A percentile compares a stretch with the other conserved stretches of the same genome.
Conservation (phyloP, 768 basidiomycete genomes). For the Lentinula edodes region DNA sequence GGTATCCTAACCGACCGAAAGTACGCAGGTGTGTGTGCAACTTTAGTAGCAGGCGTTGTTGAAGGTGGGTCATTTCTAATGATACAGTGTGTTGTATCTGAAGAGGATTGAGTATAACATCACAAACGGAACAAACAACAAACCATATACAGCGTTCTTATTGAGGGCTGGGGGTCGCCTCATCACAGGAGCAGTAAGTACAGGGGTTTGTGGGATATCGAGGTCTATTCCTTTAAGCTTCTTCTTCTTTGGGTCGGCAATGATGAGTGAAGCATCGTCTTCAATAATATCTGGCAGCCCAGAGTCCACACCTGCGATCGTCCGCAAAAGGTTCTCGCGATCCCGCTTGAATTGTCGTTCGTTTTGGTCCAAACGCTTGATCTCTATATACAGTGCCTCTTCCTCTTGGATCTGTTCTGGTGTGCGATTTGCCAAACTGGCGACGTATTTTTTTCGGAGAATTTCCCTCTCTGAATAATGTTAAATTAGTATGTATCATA, state of each 20-base stretch:
- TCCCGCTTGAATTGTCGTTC: slow-evolving; percentile 86
- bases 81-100: slow-evolving; percentile 72
- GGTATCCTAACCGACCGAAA: slow-evolving; percentile 87
- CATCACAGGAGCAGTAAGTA: slow-evolving; percentile 27
- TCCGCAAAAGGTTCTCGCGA: slow-evolving; percentile 80
- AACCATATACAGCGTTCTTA: slow-evolving; percentile 59
- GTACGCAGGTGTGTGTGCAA: slow-evolving; percentile 72
- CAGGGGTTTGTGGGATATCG: slow-evolving; percentile 48
- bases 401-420: slow-evolving; percentile 90
- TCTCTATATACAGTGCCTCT: slow-evolving; percentile 88
- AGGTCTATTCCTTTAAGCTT: slow-evolving; percentile 33
- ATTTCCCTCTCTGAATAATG: slow-evolving; percentile 67
- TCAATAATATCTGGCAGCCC: slow-evolving; percentile 72
- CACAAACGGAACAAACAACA: background rate
- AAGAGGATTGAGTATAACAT: background rate
- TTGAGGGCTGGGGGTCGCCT: slow-evolving; percentile 41
- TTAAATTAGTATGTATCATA: background rate
- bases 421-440: slow-evolving; percentile 84
- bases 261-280: slow-evolving; percentile 54
- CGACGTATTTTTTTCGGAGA: slow-evolving; percentile 82
- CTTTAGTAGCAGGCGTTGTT: slow-evolving; percentile 59
- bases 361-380: slow-evolving; percentile 92
- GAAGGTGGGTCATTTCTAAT: slow-evolving; percentile 55
- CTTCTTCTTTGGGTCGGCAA: slow-evolving; percentile 53
- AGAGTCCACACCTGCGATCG: slow-evolving; percentile 80